A percentile compares a stretch with the other conserved stretches of the same genome.
phyloP scores from a whole-genome alignment of 2,329 filamentous ascomycete genomes.

The Sporothrix protearum region DNA sequence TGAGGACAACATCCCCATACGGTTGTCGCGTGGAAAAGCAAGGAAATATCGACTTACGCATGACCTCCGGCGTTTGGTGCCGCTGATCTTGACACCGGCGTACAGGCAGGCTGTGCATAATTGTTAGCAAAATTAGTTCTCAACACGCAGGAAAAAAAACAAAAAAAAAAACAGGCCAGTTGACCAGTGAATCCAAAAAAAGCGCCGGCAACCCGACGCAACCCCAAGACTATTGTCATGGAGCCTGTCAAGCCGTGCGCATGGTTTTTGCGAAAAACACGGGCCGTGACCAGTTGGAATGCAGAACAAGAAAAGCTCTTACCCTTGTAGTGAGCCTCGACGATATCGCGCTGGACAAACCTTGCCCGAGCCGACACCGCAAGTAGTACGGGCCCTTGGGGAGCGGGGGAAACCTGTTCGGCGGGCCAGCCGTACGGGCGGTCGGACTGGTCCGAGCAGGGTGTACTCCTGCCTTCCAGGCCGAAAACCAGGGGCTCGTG shows the following conservation, averaged over 20 bases:
- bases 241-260: neutral
- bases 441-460: constrained; percentile 77
- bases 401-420: constrained; percentile 83
- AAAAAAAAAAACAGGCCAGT: neutral
- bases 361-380: constrained; percentile 94
- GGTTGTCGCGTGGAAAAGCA: neutral
- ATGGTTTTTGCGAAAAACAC: neutral
- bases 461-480: constrained; percentile 98
- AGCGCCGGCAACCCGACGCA: constrained; percentile 1
- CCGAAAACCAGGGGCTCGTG: constrained; percentile 97
- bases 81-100: constrained; percentile 87
- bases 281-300: constrained; percentile 9
- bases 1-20: neutral
- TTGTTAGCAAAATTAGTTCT: constrained; percentile 16
- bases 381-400: constrained; percentile 98
- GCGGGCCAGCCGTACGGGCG: constrained; percentile 91
- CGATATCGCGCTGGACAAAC: constrained; percentile 95
- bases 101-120: constrained; percentile 60
- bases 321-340: constrained; percentile 72
- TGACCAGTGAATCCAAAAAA: neutral
- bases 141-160: neutral
- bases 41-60: constrained; percentile 43
- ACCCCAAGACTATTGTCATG: neutral
- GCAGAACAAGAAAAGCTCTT: neutral
- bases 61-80: constrained; percentile 99